phyloP scores from a whole-genome alignment of 129 eudicot genomes.

The Centrapalus pauciflorus region DNA sequence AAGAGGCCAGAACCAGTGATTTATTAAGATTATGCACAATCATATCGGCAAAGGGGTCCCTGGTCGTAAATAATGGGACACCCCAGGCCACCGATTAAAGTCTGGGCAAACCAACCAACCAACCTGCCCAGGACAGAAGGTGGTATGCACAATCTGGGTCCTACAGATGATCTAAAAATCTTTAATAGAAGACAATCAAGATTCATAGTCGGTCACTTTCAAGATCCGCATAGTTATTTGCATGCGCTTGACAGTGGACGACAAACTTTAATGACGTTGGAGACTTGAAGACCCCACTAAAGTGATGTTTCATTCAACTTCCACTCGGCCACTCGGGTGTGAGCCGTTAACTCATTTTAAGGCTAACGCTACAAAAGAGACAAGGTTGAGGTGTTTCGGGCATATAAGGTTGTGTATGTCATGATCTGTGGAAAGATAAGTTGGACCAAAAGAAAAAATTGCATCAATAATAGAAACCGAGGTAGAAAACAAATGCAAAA shows the following conservation, averaged over 20 bases:
- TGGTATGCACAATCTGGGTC: slow-evolving; percentile 8
- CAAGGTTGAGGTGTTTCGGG: slow-evolving; percentile 1
- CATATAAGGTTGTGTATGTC: not conserved
- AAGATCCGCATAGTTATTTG: slow-evolving; percentile 27
- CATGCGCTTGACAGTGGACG: slow-evolving; percentile 35
- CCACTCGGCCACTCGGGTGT: slow-evolving; percentile 3
- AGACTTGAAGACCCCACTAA: slow-evolving; percentile 18
- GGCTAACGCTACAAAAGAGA: not conserved
- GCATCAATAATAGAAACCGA: not conserved
- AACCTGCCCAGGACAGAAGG: slow-evolving; percentile 19
- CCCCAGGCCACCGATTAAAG: slow-evolving; percentile 19
- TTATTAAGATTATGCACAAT: slow-evolving; percentile 21
- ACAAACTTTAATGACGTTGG: no score
- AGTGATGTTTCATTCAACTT: slow-evolving; percentile 25
- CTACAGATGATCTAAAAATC: slow-evolving; percentile 25
- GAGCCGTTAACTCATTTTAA: not conserved
- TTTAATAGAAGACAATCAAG: slow-evolving; percentile 25
- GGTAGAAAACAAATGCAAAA: no score
- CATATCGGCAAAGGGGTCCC: slow-evolving; percentile 18
- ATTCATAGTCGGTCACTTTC: slow-evolving; percentile 47
- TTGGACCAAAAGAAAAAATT: not conserved
- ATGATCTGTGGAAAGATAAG: slow-evolving; percentile 1
- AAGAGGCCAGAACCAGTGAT: not conserved
- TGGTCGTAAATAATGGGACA: not conserved
- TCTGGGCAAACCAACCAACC: slow-evolving; percentile 13